These are phyloP conservation scores for Solanum arcanum DNA, from an alignment of 257 asterid genomes.

Conservation along the genomic window DNA sequence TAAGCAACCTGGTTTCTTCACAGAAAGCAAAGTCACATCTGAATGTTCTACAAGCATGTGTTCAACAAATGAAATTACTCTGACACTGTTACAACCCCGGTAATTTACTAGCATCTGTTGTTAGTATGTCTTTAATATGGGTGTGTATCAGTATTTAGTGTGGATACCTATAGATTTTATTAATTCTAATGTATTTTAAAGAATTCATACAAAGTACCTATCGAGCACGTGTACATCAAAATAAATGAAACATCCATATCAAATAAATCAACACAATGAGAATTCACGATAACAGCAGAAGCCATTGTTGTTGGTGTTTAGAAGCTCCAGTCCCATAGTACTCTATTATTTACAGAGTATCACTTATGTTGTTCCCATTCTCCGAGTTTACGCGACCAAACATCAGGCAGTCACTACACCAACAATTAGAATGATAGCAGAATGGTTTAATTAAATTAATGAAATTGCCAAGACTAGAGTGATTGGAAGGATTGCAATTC, in stretches of 20 bases:
- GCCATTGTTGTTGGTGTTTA: not conserved
- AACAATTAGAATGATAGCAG: not conserved
- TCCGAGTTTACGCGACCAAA: not conserved
- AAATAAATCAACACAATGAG: not conserved
- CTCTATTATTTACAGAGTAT: not conserved
- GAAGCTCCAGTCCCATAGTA: not conserved
- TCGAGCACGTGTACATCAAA: not conserved
- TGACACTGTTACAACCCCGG: not conserved
- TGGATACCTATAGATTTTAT: not conserved
- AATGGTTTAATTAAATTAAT: not conserved
- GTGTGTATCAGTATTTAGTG: not conserved
- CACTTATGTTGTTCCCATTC: not conserved
- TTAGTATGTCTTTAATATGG: not conserved
- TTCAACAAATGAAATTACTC: not conserved
- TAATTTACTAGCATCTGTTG: not conserved
- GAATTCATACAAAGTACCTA: not conserved
- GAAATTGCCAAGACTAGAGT: not conserved
- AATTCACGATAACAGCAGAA: not conserved
- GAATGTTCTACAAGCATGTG: not conserved
- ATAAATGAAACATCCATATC: not conserved
- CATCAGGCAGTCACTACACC: not conserved
- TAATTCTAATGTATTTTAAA: not conserved
- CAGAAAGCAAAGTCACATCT: not conserved
- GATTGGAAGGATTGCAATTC: not conserved
- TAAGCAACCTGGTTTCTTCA: not conserved